Conservation (phyloP, 192 early-diverging fungal species). For the Dispira simplex region DNA sequence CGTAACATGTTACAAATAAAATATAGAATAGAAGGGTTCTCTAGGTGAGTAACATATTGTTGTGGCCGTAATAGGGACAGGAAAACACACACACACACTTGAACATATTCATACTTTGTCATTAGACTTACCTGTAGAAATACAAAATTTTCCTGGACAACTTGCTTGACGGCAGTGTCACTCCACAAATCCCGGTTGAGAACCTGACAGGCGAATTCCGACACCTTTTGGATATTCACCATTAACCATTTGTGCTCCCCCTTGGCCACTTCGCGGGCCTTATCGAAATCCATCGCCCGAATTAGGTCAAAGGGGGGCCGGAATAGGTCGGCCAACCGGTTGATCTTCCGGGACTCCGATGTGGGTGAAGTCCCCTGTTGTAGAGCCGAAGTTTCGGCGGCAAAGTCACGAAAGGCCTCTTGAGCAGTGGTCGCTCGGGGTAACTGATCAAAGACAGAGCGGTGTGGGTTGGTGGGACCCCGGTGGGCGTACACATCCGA, state of each 20-base stretch:
- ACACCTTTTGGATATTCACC: slow-evolving; percentile 69
- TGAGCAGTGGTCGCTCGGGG: slow-evolving; percentile 14
- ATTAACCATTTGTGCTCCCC: slow-evolving; percentile 62
- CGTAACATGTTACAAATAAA: no score
- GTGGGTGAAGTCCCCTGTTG: slow-evolving; percentile 15
- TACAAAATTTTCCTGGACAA: slow-evolving; percentile 64
- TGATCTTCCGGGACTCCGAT: slow-evolving; percentile 21
- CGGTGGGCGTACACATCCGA: slow-evolving; percentile 11
- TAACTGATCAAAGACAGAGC: slow-evolving; percentile 9
- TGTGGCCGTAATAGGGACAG: no score
- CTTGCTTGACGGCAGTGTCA: slow-evolving; percentile 50
- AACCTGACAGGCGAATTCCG: slow-evolving; percentile 75
- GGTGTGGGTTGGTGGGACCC: slow-evolving; percentile 4
- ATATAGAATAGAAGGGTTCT: no score
- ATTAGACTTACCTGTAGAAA: slow-evolving; percentile 44
- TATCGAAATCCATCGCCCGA: slow-evolving; percentile 51
- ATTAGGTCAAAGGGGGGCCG: slow-evolving; percentile 82
- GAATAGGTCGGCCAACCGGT: slow-evolving; percentile 63
- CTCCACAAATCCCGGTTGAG: slow-evolving; percentile 95
- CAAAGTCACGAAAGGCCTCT: slow-evolving; percentile 53
- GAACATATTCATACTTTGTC: no score
- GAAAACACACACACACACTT: no score
- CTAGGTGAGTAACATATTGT: no score
- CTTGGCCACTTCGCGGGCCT: slow-evolving; percentile 45
- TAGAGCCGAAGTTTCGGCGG: slow-evolving; percentile 41